Base-by-base conservation (phyloP, 2,329 filamentous ascomycete genomes). In the Fusarium hainanense region DNA sequence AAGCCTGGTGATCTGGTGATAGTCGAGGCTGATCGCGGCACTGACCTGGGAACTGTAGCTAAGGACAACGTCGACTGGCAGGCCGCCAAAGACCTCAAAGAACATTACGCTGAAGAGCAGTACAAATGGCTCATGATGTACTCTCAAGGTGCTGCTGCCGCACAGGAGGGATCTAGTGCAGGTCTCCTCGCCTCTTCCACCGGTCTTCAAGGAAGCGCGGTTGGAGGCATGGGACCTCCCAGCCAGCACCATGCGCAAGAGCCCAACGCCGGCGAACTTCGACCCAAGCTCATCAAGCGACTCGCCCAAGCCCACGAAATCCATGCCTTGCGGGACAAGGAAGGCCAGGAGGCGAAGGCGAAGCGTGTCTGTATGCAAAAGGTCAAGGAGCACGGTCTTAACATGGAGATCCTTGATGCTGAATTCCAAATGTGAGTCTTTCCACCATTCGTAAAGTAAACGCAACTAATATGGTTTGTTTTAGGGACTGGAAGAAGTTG, bases 101-200 rank as follows among this genome's bases (percentile, higher is more conserved):
- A 97, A 74, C 91, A 96, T 73, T 97, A 95, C 71, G 92, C 92
- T 4, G 93, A 98, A 78, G 94, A 98, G 78, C 96, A 99, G 79
- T 98, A 97, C 82, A 94, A 94, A 76, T 98, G 95, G 93, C 86
- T 99, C 55, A 97, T 98, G 92, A 96, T 98, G 92, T 99, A 98
- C 79, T 97, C 94, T 2, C 91, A 94, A 78, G 92, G 89, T 77
- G 93, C 88, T 10, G 87, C 87, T 37, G 87, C 85, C 23, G 86
- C 85, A 23, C 85, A 89, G 58, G 89, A 90, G 66, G 86, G 88
- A 25, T 82, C 86, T 9, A 85, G 87, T 37, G 85, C 87, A 54
- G 89, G 90, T 28, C 83, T 90, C 54, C 86, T 91, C 80, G 86
- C 90, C 12, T 86, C 88, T 16, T 83, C 90, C 16, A 89, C 87